A percentile compares a stretch with the other conserved stretches of the same genome.
Conservation (phyloP, 2,329 filamentous ascomycete species). For the Aspergillus piperis region DNA sequence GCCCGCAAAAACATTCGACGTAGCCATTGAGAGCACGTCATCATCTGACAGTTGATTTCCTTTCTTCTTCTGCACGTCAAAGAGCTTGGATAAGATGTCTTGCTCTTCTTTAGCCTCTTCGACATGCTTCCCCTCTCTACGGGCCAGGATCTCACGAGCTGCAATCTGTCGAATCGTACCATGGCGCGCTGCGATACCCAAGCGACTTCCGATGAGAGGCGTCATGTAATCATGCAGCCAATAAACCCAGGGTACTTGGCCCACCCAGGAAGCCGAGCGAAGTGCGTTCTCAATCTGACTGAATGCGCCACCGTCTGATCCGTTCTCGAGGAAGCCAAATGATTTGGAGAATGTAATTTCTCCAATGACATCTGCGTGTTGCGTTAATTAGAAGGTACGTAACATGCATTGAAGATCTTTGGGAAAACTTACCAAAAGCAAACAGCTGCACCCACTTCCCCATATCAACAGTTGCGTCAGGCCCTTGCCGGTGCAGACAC, state of each 20-base stretch:
- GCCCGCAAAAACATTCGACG: constrained; percentile 36
- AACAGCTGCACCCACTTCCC: not conserved
- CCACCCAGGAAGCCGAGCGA: not conserved
- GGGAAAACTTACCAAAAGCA: not conserved
- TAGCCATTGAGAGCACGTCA: constrained; percentile 32
- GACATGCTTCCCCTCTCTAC: not conserved
- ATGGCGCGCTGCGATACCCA: not conserved
- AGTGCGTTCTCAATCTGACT: not conserved
- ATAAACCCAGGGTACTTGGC: not conserved
- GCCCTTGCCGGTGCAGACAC: not conserved
- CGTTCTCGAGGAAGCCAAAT: not conserved
- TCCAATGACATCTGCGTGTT: not conserved
- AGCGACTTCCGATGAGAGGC: not conserved
- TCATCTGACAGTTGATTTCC: constrained; percentile 27
- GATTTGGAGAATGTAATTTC: not conserved
- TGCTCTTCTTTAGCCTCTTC: not conserved
- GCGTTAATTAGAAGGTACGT: not conserved
- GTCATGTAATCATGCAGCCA: not conserved
- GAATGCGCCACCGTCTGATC: not conserved
- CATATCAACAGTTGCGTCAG: not conserved
- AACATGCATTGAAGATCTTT: not conserved
- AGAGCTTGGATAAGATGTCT: not conserved
- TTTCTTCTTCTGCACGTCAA: constrained; percentile 2
- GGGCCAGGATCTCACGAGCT: not conserved
- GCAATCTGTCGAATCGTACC: not conserved